Base-by-base conservation (phyloP, 805 yeast genomes). In the Torulaspora gathmanii region DNA sequence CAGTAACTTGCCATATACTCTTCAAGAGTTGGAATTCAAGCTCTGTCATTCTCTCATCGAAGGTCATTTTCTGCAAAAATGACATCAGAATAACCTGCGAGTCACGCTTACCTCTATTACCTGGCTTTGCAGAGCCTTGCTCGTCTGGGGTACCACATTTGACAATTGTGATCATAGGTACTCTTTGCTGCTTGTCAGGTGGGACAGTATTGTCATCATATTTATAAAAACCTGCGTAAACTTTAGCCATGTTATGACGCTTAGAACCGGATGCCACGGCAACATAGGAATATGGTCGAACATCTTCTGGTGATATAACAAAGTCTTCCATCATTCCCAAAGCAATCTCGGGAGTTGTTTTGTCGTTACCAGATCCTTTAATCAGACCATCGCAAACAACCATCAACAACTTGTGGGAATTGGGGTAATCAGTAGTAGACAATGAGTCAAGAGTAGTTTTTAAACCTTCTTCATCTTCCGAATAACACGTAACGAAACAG, bases 181-280 rank as follows among this genome's bases (percentile, higher is more conserved):
- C 86, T 52, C 88, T 75, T 62, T 86, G 90, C 67, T 91, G 98
- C 55, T 84, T 84, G 50, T 85, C 90, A 1, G 70, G 68, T 2
- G 91, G 86, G 35, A 89, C 80, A 1, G 91, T 85, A 3, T 68
- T 59, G 52, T 85, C 85, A 56, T 86, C 81, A 61, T 90, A 93
- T 54, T 82, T 82, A 70, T 93, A 93, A 63, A 86, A 93, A 0
- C 99, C 99, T 10, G 96, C 82, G 60, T 88, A 91, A 2, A 91
- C 89, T 67, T 90, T 91, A 23, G 99, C 97, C 96, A 90, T 89
- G 64, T 93, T 93, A 62, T 93, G 99, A 63, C 99, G 83, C 69
- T 88, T 93, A 3, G 86, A 57, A 55, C 99, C 99, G 56, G 85
- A 85, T 2, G 96, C 95, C 33, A 93, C 97, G 6, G 98, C 95